Base-by-base conservation (phyloP, 1,139 yeast species). In the Saccharomycopsis phalli region DNA sequence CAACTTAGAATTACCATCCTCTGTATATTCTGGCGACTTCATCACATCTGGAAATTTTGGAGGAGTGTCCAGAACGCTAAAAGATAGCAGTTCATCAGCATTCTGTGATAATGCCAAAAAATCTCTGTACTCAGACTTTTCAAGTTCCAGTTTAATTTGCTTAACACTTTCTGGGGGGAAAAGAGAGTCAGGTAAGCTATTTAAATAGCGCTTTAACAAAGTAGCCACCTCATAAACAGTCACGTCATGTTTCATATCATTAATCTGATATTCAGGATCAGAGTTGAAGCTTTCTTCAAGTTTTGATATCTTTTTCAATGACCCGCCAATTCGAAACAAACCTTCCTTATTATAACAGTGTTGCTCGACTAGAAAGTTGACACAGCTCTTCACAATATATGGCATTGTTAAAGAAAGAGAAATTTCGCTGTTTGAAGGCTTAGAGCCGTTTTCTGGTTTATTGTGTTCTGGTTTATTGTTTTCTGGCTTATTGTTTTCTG, bases 181-280 rank as follows among this genome's bases (percentile, higher is more conserved):
- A 14, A 45, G 39, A 8, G 46, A 40, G 21, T 42, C 42, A 4
- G 48, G 48, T 30, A 45, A 36, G 21, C 40, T 27, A 31, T 45
- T 50, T 19, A 61, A 50, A 56, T 60, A 61, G 40, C 65, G 51
- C 46, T 61, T 61, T 44, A 61, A 49, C 14, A 61, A 47, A 49
- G 60, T 60, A 2, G 63, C 58, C 10, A 57, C 57, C 46, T 61
- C 64, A 47, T 58, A 56, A n/a, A 43, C 44, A 13, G 40, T 23
- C 22, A 41, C 17, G 14, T 29, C 39, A 13, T 32, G 18, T 11
- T 8, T 8, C 10, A 17, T 13, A 11, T 22, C 27, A 4, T 13
- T 6, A n/a, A 36, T 18, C 22, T 13, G 17, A 13, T 26, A 35
- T 4, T 22, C 11, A 3, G 44, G 44, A 22, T 36, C 29, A 7